Conservation (phyloP, 176 grass and related monocot genomes). For the Zea mays region DNA sequence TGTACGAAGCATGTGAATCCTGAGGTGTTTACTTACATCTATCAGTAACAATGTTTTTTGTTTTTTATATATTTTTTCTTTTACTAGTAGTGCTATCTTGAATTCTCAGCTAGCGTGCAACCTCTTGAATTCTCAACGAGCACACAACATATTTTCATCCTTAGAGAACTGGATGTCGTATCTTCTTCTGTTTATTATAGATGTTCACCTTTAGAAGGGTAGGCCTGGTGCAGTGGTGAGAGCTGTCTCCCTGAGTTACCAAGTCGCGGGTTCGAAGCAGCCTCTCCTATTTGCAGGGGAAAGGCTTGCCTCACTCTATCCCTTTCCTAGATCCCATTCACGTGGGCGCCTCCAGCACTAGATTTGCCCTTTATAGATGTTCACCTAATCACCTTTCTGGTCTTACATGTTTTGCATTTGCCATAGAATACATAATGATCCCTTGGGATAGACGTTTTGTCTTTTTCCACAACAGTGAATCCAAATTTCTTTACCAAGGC, state of each 20-base stretch:
- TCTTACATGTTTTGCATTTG: background rate
- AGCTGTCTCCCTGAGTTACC: too few species aligned
- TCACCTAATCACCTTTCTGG: background rate
- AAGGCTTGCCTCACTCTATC: too few species aligned
- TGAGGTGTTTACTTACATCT: background rate
- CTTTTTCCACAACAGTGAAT: too few species aligned
- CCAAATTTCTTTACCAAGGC: too few species aligned
- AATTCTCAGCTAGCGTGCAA: background rate
- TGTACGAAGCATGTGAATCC: background rate
- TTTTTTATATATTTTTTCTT: background rate
- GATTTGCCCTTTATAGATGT: background rate
- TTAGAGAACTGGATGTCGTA: background rate
- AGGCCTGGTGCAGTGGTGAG: too few species aligned
- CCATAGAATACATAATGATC: background rate
- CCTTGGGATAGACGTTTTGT: too few species aligned
- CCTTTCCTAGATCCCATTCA: too few species aligned
- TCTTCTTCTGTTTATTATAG: conserved; percentile 11
- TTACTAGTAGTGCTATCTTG: background rate
- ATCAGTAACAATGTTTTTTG: background rate
- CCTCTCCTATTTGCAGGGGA: too few species aligned
- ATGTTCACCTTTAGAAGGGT: background rate
- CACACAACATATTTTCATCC: background rate
- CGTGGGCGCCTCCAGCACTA: too few species aligned
- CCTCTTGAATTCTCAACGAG: background rate
- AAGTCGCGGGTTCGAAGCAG: too few species aligned